phyloP scores from a whole-genome alignment of 768 basidiomycete genomes.

The Leucosporidium creatinivorum region DNA sequence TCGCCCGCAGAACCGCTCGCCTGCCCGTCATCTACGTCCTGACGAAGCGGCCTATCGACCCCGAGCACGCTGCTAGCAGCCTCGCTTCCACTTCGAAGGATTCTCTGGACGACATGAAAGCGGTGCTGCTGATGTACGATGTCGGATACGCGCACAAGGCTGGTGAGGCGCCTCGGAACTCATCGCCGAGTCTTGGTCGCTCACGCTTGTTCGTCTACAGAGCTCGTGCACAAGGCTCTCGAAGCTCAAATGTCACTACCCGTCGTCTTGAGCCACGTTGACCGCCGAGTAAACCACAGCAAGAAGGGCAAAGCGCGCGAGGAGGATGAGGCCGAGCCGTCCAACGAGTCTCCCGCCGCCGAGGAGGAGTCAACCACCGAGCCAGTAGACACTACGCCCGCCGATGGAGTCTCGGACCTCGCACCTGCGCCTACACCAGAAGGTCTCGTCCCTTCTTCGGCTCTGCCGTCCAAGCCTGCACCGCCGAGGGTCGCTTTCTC shows the following conservation, averaged over 20 bases:
- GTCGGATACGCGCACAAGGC: constrained; percentile 66
- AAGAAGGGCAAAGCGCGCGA: constrained; percentile 4
- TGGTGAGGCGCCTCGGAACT: constrained; percentile 45
- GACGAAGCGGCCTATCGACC: constrained; percentile 62
- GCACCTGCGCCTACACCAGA: constrained; percentile 6
- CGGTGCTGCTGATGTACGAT: constrained; percentile 61
- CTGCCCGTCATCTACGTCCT: constrained; percentile 87
- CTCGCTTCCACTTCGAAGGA: constrained; percentile 31
- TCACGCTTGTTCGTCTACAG: not conserved
- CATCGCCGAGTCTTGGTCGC: not conserved
- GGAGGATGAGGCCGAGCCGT: not conserved
- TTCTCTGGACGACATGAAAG: constrained; percentile 31
- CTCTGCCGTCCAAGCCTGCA: not conserved
- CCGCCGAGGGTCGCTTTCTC: constrained; percentile 5
- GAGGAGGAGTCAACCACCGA: not conserved
- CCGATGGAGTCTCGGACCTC: constrained; percentile 12
- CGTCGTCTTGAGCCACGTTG: constrained; percentile 37
- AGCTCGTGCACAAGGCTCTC: constrained; percentile 10
- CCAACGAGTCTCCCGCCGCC: not conserved
- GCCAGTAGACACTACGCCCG: constrained; percentile 1
- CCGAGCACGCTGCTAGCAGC: constrained; percentile 37
- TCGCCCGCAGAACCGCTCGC: constrained; percentile 62
- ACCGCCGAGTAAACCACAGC: constrained; percentile 25
- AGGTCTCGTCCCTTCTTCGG: constrained; percentile 1
- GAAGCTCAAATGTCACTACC: constrained; percentile 34